Percentiles rank a stretch among this genome's conserved stretches.
Conservation (phyloP, 768 basidiomycete species). For the Boletus edulis region DNA sequence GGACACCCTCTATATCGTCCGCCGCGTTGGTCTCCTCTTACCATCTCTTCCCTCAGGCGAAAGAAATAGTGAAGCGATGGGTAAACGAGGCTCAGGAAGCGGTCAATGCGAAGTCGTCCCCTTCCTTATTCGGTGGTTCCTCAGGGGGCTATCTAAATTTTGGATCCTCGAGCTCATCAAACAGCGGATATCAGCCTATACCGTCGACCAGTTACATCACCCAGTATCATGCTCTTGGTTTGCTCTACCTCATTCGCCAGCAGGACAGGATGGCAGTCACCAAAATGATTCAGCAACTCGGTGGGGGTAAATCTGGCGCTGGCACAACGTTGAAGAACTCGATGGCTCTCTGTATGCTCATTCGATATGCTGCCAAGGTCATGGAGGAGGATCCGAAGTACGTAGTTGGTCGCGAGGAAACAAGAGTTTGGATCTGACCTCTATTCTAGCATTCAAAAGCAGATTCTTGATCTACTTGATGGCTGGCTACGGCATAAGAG, state of each 20-base stretch:
- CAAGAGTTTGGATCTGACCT: background rate
- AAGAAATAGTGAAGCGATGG: slow-evolving; percentile 97
- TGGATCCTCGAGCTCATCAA: slow-evolving; percentile 50
- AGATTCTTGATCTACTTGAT: slow-evolving; percentile 92
- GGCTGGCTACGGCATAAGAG: slow-evolving; percentile 97
- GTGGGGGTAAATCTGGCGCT: slow-evolving; percentile 81
- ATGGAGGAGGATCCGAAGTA: slow-evolving; percentile 99
- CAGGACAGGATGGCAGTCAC: slow-evolving; percentile 99
- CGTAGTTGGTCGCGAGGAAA: slow-evolving; percentile 26
- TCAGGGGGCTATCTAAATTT: slow-evolving; percentile 73
- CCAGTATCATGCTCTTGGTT: slow-evolving; percentile 94
- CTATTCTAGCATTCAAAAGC: slow-evolving; percentile 71
- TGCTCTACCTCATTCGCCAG: slow-evolving; percentile 92
- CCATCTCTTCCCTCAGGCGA: slow-evolving; percentile 90
- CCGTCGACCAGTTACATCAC: slow-evolving; percentile 90
- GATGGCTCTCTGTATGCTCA: slow-evolving; percentile 98
- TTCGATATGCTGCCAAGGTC: slow-evolving; percentile 97
- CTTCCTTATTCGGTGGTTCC: slow-evolving; percentile 61
- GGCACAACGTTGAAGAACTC: slow-evolving; percentile 89
- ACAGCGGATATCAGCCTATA: slow-evolving; percentile 69
- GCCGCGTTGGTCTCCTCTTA: slow-evolving; percentile 97
- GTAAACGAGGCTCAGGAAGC: slow-evolving; percentile 99
- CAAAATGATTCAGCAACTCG: slow-evolving; percentile 98
- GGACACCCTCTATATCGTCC: slow-evolving; percentile 91
- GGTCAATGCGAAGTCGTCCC: slow-evolving; percentile 80